Conservation (phyloP, 352 stramenopile genomes). For the Pythium rhizo-oryzae region DNA sequence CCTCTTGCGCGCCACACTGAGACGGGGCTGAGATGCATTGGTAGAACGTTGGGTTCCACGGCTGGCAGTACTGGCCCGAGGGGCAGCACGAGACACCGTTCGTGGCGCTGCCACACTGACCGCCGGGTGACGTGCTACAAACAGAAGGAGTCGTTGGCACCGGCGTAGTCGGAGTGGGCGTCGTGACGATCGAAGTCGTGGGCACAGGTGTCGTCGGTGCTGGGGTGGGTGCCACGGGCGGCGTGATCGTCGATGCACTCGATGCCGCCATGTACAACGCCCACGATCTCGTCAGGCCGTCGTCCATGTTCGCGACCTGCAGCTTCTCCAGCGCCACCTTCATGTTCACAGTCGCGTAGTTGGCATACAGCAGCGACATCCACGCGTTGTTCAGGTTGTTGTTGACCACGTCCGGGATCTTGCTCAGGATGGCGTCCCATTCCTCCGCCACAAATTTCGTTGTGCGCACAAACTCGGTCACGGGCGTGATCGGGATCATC, state of each 20-base stretch:
- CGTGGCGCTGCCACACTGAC: neutral
- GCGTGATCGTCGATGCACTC: neutral
- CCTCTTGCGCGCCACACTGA: neutral
- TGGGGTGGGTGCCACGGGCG: neutral
- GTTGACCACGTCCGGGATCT: slow-evolving; percentile 40
- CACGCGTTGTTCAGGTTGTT: slow-evolving; percentile 35
- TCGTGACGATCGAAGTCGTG: neutral
- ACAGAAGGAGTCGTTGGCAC: neutral
- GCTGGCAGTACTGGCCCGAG: slow-evolving; percentile 55
- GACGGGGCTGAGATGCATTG: slow-evolving; percentile 5
- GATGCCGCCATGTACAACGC: slow-evolving; percentile 37
- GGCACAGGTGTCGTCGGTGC: neutral
- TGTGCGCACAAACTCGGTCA: slow-evolving; percentile 61
- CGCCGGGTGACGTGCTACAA: neutral
- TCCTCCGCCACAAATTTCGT: slow-evolving; percentile 59
- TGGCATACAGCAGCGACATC: slow-evolving; percentile 36
- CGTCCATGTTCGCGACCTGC: slow-evolving; percentile 26
- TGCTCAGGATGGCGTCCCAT: slow-evolving; percentile 53
- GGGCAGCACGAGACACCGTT: slow-evolving; percentile 39
- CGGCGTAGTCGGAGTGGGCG: neutral
- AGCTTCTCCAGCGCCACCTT: slow-evolving; percentile 22
- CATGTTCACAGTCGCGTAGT: slow-evolving; percentile 37
- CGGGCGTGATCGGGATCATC: slow-evolving; percentile 67
- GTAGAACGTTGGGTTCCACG: slow-evolving; percentile 61
- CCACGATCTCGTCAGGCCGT: slow-evolving; percentile 33